Evolutionary conservation across 305 asterid species (phyloP).

Genomic region (Solanum hybrid): DNA sequence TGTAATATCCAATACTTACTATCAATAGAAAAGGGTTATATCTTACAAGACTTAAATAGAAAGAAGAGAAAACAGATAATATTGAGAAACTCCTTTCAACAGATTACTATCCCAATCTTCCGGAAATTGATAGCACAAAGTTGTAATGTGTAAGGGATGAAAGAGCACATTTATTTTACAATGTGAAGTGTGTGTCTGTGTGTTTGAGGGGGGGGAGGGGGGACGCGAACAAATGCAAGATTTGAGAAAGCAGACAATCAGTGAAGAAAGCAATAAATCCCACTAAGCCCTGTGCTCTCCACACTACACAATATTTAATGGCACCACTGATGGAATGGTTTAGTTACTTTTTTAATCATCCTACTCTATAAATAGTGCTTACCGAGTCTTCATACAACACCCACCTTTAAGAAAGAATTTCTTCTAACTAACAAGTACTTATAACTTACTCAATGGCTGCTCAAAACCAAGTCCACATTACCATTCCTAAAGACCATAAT

Average conservation of each 20-base stretch:
- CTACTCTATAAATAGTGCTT: not conserved
- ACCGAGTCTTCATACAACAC: not conserved
- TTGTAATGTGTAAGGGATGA: not conserved
- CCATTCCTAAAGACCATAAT: constrained; percentile 9
- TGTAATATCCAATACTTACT: not conserved
- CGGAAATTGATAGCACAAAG: not conserved
- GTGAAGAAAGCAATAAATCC: not conserved
- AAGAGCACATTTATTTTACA: not conserved
- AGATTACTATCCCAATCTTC: not conserved
- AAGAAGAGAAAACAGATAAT: not conserved
- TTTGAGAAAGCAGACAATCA: not conserved
- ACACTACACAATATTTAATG: not conserved
- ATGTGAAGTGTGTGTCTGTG: not conserved
- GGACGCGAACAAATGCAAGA: not conserved
- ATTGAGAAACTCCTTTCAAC: not conserved
- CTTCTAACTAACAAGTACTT: not conserved
- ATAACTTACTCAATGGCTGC: constrained; percentile 16
- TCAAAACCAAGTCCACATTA: not conserved
- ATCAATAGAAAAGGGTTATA: not conserved
- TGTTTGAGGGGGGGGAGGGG: not conserved
- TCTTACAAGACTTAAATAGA: not conserved
- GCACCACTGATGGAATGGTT: not conserved
- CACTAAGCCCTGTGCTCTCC: not conserved
- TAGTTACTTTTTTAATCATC: not conserved
- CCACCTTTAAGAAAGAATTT: not conserved